Base-by-base conservation (phyloP, 441 rosid genomes). In the Erysimum cheiri region DNA sequence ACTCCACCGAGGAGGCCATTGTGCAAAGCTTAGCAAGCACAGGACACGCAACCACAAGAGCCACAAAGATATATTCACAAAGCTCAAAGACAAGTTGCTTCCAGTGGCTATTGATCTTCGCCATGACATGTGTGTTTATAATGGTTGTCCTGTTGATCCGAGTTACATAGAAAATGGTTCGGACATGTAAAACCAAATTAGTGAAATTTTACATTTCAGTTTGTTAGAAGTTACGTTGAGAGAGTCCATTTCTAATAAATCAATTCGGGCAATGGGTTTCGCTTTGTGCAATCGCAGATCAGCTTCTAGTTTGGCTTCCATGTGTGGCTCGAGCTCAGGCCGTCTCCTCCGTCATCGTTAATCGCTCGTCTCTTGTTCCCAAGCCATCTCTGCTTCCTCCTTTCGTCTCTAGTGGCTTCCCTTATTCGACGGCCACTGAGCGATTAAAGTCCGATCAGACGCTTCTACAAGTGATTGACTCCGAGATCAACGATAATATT, bases 21-120 rank as follows among this genome's bases (percentile, higher is more conserved):
- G 97, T 89, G 78, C 91, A 89, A 33, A 93, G 96, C 84, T 81
- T 93, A 75, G 97, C 96, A 6, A 81, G 88, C 77, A 91, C 97
- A 2, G 89, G 89, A 37, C 95, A 82, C 58, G 92, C 84, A 37
- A 89, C 87, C 60, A 82, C 78, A 4, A 84, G 93, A 22, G 91
- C 96, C 4, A 56, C 78, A 48, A 77, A 81, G 69, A 81, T 89
- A 70, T 85, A 80, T 74, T 88, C 96, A 1, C 78, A 84, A 69
- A 78, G 80, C 60, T 93, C 93, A 2, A 89, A 89, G 83, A 93
- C 98, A 7, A 75, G 89, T 4, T 93, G 98, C 74, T 85, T 93
- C 82, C 87, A 89, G 8, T 91, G 97, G 96, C 88, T 93, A 9
- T 55, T 88, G 56, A 83, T 93, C 53, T 84, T 93, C 8, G 77